Percentiles rank a stretch among this genome's conserved stretches.
Conservation (phyloP, 495 filamentous ascomycete genomes). For the Penicillium canescens region DNA sequence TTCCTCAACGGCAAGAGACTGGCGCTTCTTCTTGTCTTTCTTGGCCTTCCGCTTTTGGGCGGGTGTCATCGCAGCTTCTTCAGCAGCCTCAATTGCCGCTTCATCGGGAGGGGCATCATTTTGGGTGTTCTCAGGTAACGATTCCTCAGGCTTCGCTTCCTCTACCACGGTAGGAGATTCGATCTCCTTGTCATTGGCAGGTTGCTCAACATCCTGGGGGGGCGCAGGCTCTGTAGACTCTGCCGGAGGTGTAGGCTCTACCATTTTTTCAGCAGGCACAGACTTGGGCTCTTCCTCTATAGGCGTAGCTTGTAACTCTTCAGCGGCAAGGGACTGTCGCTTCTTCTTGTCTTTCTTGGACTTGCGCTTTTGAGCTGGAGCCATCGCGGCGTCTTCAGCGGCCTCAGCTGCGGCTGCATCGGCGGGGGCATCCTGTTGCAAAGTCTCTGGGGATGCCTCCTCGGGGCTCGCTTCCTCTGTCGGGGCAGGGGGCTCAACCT, state of each 20-base stretch:
- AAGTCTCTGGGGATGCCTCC: too few species aligned
- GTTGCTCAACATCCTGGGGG: not conserved
- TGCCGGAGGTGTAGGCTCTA: too few species aligned
- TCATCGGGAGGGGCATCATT: not conserved
- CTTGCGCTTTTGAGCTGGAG: conserved; percentile 3
- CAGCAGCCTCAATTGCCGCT: not conserved
- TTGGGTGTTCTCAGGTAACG: not conserved
- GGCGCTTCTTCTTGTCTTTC: conserved; percentile 19
- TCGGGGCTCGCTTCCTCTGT: too few species aligned
- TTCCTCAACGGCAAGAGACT: conserved; percentile 2
- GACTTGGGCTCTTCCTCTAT: not conserved
- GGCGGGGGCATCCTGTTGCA: not conserved
- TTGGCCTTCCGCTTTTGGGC: conserved; percentile 8
- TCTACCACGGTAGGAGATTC: not conserved
- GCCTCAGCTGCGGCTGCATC: not conserved
- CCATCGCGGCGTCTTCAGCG: not conserved
- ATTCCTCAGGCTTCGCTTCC: not conserved
- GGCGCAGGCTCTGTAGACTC: not conserved
- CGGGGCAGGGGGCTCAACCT: too few species aligned
- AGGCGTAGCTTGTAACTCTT: conserved; percentile 5
- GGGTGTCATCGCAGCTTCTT: conserved; percentile 2
- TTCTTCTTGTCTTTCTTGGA: conserved; percentile 1
- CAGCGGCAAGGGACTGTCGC: not conserved
- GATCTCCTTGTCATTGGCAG: not conserved
- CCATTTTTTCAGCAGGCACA: not conserved